Conservation (phyloP, 805 yeast genomes). For the Ogataea methylovora region DNA sequence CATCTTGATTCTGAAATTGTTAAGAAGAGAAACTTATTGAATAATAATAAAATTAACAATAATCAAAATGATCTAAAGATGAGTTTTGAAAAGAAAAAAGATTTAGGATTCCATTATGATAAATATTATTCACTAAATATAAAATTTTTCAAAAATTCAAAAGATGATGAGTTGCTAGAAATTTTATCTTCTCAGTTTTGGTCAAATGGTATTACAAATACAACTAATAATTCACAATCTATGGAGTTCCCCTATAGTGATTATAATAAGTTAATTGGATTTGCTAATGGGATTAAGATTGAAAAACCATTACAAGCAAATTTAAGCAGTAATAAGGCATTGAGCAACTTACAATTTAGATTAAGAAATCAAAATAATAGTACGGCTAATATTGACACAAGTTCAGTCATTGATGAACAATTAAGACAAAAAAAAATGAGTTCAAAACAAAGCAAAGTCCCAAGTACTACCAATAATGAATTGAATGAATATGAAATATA, state of each 20-base stretch:
- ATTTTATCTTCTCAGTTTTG: constrained; percentile 39
- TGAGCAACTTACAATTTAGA: too few species aligned
- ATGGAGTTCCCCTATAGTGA: too few species aligned
- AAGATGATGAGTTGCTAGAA: constrained; percentile 41
- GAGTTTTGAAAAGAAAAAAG: constrained; percentile 33
- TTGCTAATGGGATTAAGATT: too few species aligned
- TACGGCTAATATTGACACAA: too few species aligned
- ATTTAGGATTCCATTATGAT: constrained; percentile 65
- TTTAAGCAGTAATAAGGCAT: too few species aligned
- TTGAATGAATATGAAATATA: too few species aligned
- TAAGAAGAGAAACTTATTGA: constrained; percentile 11
- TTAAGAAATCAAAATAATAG: too few species aligned
- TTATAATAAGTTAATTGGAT: too few species aligned
- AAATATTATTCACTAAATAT: constrained; percentile 62
- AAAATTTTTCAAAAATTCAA: constrained; percentile 44
- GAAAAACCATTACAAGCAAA: too few species aligned
- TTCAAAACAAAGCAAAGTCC: not conserved
- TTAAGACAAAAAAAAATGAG: not conserved
- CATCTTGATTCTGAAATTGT: too few species aligned
- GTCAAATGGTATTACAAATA: constrained; percentile 28
- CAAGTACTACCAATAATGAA: not conserved
- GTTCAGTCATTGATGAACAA: too few species aligned
- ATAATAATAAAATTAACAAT: not conserved
- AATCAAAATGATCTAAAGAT: not conserved
- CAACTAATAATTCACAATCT: not conserved